Evolutionary conservation across 1,284 basidiomycete species (phyloP).

Genomic region (Porodaedalea pini): DNA sequence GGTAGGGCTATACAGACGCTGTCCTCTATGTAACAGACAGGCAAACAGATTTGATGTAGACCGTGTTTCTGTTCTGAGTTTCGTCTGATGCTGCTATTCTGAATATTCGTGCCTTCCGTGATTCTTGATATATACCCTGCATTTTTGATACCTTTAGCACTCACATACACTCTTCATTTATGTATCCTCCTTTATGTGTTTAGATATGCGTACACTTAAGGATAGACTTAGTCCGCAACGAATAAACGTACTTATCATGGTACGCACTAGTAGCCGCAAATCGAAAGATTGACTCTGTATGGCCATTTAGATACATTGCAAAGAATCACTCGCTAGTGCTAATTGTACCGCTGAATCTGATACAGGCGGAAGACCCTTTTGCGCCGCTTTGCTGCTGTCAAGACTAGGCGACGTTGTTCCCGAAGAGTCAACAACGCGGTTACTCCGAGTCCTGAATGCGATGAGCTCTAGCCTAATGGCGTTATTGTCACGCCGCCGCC

Average conservation of each 20-base stretch:
- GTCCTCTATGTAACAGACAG: constrained; percentile 9
- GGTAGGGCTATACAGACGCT: constrained; percentile 4
- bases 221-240: no score
- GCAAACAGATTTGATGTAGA: neutral
- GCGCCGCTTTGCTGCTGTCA: neutral
- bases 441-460: constrained; percentile 1
- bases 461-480: neutral
- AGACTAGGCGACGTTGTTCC: neutral
- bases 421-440: neutral
- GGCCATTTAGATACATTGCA: no score
- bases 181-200: no score
- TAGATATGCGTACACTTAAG: no score
- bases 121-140: neutral
- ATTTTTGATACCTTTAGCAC: neutral
- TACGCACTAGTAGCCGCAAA: no score
- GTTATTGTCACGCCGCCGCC: neutral
- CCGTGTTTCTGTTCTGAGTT: constrained; percentile 7
- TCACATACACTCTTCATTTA: no score
- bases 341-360: neutral
- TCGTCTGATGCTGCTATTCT: constrained; percentile 1
- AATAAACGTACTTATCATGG: no score
- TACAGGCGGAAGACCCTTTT: no score
- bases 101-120: neutral
- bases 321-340: neutral
- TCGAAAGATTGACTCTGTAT: no score